phyloP scores from a whole-genome alignment of 164 flowering plant genomes.

The Liquidambar formosana region DNA sequence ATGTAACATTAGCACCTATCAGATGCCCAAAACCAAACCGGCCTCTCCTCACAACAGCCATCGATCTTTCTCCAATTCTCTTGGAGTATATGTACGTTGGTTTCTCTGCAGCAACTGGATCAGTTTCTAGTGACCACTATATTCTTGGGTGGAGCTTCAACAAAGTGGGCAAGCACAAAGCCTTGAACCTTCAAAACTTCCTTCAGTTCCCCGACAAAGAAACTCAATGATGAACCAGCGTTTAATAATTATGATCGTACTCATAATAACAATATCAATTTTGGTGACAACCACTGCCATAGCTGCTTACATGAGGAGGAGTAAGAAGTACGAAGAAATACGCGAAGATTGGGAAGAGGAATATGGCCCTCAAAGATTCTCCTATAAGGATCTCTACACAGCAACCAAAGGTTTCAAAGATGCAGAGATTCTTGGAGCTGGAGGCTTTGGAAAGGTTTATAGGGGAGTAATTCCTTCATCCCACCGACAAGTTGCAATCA shows the following conservation, averaged over 20 bases:
- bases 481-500: slow-evolving; percentile 36
- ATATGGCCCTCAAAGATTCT: slow-evolving; percentile 31
- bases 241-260: neutral
- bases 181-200: slow-evolving; percentile 16
- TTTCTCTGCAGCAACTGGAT: slow-evolving; percentile 19
- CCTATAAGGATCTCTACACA: slow-evolving; percentile 22
- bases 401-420: slow-evolving; percentile 40
- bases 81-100: slow-evolving; percentile 17
- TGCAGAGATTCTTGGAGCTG: slow-evolving; percentile 24
- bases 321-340: slow-evolving; percentile 32
- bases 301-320: slow-evolving; percentile 10
- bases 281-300: neutral
- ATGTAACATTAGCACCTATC: slow-evolving; percentile 26
- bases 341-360: slow-evolving; percentile 44
- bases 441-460: slow-evolving; percentile 48
- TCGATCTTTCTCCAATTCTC: slow-evolving; percentile 9
- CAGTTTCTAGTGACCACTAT: slow-evolving; percentile 12
- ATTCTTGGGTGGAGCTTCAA: slow-evolving; percentile 31
- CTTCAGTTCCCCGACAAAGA: slow-evolving; percentile 3
- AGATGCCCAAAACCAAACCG: slow-evolving; percentile 8
- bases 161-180: neutral
- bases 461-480: slow-evolving; percentile 29
- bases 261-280: neutral
- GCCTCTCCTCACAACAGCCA: neutral
- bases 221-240: neutral